Evolutionary conservation across 2,329 filamentous ascomycete genomes (phyloP).

Genomic region (Alternaria burnsii): DNA sequence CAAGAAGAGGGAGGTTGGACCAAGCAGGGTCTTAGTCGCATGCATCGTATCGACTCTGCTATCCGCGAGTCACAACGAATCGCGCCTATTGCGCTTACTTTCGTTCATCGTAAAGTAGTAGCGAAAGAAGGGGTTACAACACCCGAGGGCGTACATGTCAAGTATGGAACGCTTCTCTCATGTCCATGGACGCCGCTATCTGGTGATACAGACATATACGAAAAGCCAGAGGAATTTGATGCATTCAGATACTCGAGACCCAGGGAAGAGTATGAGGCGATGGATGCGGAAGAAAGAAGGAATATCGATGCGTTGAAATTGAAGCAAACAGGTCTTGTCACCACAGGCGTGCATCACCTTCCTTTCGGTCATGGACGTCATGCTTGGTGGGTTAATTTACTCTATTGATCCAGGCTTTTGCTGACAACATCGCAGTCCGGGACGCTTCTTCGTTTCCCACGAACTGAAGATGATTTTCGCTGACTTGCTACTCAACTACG

Average conservation of each 20-base stretch:
- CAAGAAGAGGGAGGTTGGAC: constrained; percentile 56
- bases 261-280: constrained; percentile 29
- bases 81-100: constrained; percentile 58
- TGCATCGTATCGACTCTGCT: constrained; percentile 61
- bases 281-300: constrained; percentile 27
- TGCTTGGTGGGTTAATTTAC: constrained; percentile 43
- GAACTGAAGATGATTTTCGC: constrained; percentile 52
- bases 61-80: constrained; percentile 64
- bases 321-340: constrained; percentile 62
- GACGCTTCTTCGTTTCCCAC: constrained; percentile 50
- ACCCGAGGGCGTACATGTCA: constrained; percentile 67
- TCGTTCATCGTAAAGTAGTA: constrained; percentile 59
- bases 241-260: constrained; percentile 37
- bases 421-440: constrained; percentile 39
- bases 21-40: constrained; percentile 55
- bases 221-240: constrained; percentile 27
- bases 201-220: constrained; percentile 27
- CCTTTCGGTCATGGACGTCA: constrained; percentile 67
- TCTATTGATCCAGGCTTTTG: constrained; percentile 18
- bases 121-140: constrained; percentile 80
- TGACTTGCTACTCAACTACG: constrained; percentile 50
- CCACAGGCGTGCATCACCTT: constrained; percentile 61
- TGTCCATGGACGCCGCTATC: constrained; percentile 31
- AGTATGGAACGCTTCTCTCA: constrained; percentile 27
- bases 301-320: constrained; percentile 28